Conservation (phyloP, 495 filamentous ascomycete species). For the Chaetomidium leptoderma region DNA sequence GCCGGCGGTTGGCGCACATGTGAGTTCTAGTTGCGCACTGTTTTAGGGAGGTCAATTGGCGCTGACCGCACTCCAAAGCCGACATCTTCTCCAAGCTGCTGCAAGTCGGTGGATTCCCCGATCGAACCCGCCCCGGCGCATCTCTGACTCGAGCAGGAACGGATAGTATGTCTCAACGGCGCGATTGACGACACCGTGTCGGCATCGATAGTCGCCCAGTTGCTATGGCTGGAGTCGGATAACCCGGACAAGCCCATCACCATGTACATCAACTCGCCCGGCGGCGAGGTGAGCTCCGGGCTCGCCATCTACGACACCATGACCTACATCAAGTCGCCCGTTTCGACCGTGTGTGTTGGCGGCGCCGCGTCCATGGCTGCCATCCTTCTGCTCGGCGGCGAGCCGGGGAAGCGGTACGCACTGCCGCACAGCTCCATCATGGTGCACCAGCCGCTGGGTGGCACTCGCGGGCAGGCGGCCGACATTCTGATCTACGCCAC, state of each 20-base stretch:
- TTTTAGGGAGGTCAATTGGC: conserved; percentile 15
- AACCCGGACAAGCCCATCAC: conserved; percentile 88
- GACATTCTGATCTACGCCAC: conserved; percentile 97
- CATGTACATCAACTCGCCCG: conserved; percentile 96
- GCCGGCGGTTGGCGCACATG: conserved; percentile 88
- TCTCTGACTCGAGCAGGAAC: conserved; percentile 55
- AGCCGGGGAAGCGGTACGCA: conserved; percentile 78
- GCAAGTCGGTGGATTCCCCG: conserved; percentile 48
- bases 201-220: conserved; percentile 87
- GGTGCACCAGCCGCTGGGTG: conserved; percentile 92
- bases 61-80: conserved; percentile 46
- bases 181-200: conserved; percentile 83
- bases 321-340: conserved; percentile 89
- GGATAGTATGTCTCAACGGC: conserved; percentile 93
- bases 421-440: conserved; percentile 91
- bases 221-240: conserved; percentile 97
- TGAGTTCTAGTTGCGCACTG: conserved; percentile 42
- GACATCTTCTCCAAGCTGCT: conserved; percentile 80
- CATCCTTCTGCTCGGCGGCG: conserved; percentile 79
- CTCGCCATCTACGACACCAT: conserved; percentile 99
- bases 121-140: conserved; percentile 4
- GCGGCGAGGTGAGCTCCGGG: conserved; percentile 90
- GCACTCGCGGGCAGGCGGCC: conserved; percentile 81
- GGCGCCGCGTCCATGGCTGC: conserved; percentile 95
- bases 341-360: conserved; percentile 90